Evolutionary conservation across 108 stramenopile genomes (phyloP).

Genomic region (Chaetoceros tenuissimus): DNA sequence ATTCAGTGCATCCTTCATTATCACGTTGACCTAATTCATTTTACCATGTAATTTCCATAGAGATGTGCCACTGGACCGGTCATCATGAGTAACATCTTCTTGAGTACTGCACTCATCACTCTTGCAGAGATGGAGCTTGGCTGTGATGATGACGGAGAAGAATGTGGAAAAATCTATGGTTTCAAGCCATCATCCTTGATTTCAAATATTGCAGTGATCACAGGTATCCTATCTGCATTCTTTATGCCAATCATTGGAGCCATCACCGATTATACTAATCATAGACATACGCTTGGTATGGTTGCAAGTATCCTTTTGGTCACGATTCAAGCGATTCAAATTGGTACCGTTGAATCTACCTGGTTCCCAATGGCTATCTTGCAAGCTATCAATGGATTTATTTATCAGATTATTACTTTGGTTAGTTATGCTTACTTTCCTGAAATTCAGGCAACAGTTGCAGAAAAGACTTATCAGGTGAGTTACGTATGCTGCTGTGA

Average conservation of each 20-base stretch:
- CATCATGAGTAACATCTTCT: constrained; percentile 1
- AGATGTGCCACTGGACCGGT: neutral
- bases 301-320: constrained; percentile 15
- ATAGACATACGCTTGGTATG: constrained; percentile 29
- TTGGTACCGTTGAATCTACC: constrained; percentile 8
- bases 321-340: constrained; percentile 11
- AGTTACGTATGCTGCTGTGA: neutral
- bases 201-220: constrained; percentile 17
- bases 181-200: constrained; percentile 26
- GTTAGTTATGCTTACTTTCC: constrained; percentile 1
- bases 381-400: neutral
- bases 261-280: constrained; percentile 36
- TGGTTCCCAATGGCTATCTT: constrained; percentile 31
- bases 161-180: constrained; percentile 15
- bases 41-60: too few relatives aligned
- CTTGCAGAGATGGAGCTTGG: neutral
- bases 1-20: too few relatives aligned
- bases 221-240: constrained; percentile 19
- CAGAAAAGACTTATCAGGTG: neutral
- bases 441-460: neutral
- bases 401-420: neutral
- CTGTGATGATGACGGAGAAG: neutral
- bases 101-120: neutral
- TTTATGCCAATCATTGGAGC: constrained; percentile 40
- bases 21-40: too few relatives aligned